phyloP scores from a whole-genome alignment of 371 early-diverging fungal genomes.

The Circinella umbellata region DNA sequence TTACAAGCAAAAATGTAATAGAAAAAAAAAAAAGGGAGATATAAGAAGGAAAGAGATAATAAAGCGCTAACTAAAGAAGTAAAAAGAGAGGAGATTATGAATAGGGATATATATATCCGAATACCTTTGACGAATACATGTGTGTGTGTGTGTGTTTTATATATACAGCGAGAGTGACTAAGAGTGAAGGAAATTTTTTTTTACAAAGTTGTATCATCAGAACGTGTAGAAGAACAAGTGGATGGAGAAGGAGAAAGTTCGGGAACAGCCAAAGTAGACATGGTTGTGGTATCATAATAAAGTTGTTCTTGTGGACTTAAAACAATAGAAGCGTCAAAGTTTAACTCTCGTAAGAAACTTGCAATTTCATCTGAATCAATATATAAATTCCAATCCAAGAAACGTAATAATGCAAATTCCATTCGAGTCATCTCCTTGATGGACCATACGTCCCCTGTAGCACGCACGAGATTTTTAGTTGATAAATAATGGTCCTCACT shows the following conservation, averaged over 20 bases:
- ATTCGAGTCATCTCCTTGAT: constrained; percentile 57
- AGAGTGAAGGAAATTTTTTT: background rate
- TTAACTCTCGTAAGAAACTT: constrained; percentile 27
- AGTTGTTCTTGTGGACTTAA: background rate
- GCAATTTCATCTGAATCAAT: constrained; percentile 45
- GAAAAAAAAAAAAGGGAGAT: background rate
- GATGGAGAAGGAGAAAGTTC: too few species aligned
- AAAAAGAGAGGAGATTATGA: background rate
- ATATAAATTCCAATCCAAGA: constrained; percentile 51
- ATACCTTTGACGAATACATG: background rate
- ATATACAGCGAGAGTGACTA: background rate
- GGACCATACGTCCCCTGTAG: constrained; percentile 58
- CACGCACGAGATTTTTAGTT: constrained; percentile 50
- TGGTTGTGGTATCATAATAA: background rate
- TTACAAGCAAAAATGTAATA: background rate
- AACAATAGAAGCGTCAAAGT: constrained; percentile 15
- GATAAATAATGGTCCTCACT: constrained; percentile 50
- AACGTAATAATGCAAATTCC: constrained; percentile 53
- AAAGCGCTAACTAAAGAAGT: background rate
- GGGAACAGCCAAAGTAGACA: background rate
- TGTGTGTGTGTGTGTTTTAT: too few species aligned
- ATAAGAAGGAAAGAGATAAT: background rate
- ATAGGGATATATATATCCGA: background rate
- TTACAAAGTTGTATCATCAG: background rate
- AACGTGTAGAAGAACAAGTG: background rate